A percentile compares a stretch with the other conserved stretches of the same genome.
These are phyloP conservation scores for Leccinum truebloodii DNA, from an alignment of 768 basidiomycete genomes.

Conservation along the genomic window DNA sequence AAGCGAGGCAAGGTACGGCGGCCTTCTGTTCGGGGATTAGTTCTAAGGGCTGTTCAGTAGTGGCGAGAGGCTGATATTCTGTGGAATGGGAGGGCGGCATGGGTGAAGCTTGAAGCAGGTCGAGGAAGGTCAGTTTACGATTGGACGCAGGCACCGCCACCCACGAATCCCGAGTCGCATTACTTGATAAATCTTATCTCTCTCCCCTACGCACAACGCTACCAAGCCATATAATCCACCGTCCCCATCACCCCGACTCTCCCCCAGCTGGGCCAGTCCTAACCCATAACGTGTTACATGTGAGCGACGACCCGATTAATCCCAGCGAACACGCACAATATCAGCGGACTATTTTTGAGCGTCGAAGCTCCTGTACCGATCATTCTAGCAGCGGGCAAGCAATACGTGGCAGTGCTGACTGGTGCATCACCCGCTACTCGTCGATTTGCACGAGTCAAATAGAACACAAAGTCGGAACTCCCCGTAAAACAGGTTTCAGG, in stretches of 20 bases:
- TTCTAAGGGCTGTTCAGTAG: slow-evolving; percentile 12
- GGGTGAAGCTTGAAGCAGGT: slow-evolving; percentile 9
- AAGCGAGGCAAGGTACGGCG: slow-evolving; percentile 20
- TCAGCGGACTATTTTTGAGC: not conserved
- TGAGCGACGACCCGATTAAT: not conserved
- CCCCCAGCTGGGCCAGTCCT: not conserved
- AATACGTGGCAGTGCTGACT: not conserved
- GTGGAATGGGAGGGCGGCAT: slow-evolving; percentile 13
- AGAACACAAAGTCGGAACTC: not conserved
- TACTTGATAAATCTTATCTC: slow-evolving; percentile 15
- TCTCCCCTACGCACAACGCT: not conserved
- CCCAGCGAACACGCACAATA: not conserved
- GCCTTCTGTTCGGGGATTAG: slow-evolving; percentile 22
- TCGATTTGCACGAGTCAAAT: not conserved
- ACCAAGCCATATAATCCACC: not conserved
- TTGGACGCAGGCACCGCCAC: slow-evolving; percentile 17
- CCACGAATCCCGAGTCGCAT: not conserved
- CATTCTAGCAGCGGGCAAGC: not conserved
- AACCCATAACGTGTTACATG: not conserved
- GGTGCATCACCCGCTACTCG: not conserved
- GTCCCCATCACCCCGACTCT: not conserved
- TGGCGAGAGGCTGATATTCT: not conserved
- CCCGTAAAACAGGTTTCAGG: slow-evolving; percentile 1
- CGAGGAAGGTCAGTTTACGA: slow-evolving; percentile 3
- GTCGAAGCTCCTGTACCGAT: not conserved